These are phyloP conservation scores for Cucurbitaria berberidis DNA, from an alignment of 2,329 filamentous ascomycete species.

Conservation along the genomic window DNA sequence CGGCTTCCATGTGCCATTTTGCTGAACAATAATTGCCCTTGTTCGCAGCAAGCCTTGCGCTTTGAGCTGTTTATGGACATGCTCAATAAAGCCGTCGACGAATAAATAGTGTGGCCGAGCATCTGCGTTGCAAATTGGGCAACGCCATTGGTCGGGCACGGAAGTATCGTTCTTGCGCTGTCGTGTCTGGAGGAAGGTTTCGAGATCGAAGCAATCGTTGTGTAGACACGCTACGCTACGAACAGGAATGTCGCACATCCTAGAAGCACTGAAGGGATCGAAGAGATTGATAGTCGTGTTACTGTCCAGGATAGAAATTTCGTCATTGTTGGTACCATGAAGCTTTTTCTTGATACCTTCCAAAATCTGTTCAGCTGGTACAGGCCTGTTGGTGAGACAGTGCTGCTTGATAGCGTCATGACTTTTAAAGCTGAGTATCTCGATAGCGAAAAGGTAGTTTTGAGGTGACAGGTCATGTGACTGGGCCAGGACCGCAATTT, in stretches of 20 bases:
- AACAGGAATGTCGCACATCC: constrained; percentile 72
- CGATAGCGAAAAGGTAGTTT: constrained; percentile 71
- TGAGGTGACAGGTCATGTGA: constrained; percentile 43
- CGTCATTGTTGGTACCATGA: constrained; percentile 61
- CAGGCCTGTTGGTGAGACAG: constrained; percentile 34
- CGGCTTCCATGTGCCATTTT: constrained; percentile 70
- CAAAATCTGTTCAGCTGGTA: constrained; percentile 59
- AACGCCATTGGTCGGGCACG: constrained; percentile 77
- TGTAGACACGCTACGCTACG: constrained; percentile 75
- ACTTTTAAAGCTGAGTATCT: constrained; percentile 65
- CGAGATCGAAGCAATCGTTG: constrained; percentile 87
- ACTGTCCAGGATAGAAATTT: constrained; percentile 51
- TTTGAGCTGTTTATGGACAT: constrained; percentile 65
- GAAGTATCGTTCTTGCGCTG: constrained; percentile 28
- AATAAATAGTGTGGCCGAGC: constrained; percentile 74
- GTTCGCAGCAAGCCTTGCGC: constrained; percentile 56
- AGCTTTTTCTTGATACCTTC: constrained; percentile 63
- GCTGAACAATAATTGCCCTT: constrained; percentile 67
- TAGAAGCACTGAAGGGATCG: constrained; percentile 54
- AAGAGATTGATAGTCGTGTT: constrained; percentile 53
- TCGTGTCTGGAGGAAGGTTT: constrained; percentile 70
- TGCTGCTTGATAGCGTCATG: constrained; percentile 47
- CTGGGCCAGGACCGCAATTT: constrained; percentile 50
- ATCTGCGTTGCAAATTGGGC: constrained; percentile 80
- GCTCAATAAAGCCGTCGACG: constrained; percentile 74